Evolutionary conservation across 129 eudicot genomes (phyloP), one percentile per base, ranked within the genome.

Genomic region (Arctium lappa): DNA sequence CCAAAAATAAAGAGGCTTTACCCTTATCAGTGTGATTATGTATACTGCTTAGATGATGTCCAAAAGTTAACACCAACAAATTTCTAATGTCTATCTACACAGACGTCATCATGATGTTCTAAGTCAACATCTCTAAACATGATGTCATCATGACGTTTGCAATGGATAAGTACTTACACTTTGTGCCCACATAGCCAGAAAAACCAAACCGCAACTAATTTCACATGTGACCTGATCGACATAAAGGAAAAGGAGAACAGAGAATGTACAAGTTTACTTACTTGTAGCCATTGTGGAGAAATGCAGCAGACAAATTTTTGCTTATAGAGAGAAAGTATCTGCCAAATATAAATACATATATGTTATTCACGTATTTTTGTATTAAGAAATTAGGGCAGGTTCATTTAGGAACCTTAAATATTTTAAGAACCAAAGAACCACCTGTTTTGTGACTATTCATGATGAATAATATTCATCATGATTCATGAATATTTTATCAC

Each of bases 221-320:
- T 78, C 31, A 66, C 30, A 78, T 6, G 42, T 78, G 33, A 22
- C 42, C 10, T 63, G 56, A 78, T 12, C 27, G 81, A 27, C 72
- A 12, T 75, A 44, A 27, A 30, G 68, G 33, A 30, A 31, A 32
- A 16, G 5, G 16, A 10, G 36, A 32, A 22, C 76, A 81, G 8
- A 3, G 8, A 16, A 83, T 70, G 82, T 70, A 77, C 16, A 38
- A 38, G 15, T 31, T n/a, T 77, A 60, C 86, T 78, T 84, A 84
- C 86, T 78, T 78, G 86, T 78, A 8, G 86, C 86, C 86, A 84
- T 84, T 33, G 65, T 53, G 18, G 65, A 56, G 76, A 77, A 68
- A 70, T 34, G 60, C 77, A 46, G 72, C 69, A 72, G 82, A 6
- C 18, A 48, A 39, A 31, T 27, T 37, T 27, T 78, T 56, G 82